phyloP scores from a whole-genome alignment of 495 filamentous ascomycete species.

The Penicillium steckii region DNA sequence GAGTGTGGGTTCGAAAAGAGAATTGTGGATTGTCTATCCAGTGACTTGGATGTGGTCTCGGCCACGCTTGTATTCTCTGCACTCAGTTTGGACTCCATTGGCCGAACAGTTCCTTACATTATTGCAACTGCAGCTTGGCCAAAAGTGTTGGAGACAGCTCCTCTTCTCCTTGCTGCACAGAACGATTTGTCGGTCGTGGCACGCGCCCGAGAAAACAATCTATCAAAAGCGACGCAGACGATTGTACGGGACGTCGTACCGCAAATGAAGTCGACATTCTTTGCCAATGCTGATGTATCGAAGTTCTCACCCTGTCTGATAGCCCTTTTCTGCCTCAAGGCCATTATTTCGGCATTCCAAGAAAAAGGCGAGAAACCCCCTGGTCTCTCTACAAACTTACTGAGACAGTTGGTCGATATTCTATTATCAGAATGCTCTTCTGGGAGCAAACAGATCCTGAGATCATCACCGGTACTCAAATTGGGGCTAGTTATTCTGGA shows the following conservation, averaged over 20 bases:
- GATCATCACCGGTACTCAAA: constrained; percentile 18
- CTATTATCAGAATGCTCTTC: constrained; percentile 17
- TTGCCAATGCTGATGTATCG: constrained; percentile 12
- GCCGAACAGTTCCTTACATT: constrained; percentile 26
- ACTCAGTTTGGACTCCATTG: constrained; percentile 26
- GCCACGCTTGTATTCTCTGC: constrained; percentile 32
- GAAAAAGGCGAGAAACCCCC: constrained; percentile 25
- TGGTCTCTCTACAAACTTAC: constrained; percentile 21
- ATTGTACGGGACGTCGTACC: constrained; percentile 27
- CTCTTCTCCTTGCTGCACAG: constrained; percentile 22
- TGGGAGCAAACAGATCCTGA: background rate
- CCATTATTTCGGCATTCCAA: constrained; percentile 25
- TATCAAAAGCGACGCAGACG: constrained; percentile 31
- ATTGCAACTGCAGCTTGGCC: constrained; percentile 32
- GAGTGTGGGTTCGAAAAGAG: constrained; percentile 70
- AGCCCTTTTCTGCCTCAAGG: constrained; percentile 31
- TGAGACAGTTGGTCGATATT: constrained; percentile 27
- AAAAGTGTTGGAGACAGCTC: constrained; percentile 30
- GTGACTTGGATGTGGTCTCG: constrained; percentile 31
- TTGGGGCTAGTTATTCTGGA: constrained; percentile 65
- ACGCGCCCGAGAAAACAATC: constrained; percentile 12
- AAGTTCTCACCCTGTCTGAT: constrained; percentile 32
- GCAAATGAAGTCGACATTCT: constrained; percentile 22
- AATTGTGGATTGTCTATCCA: constrained; percentile 48
- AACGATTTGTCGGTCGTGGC: constrained; percentile 27